Base-by-base conservation (phyloP, 345 rosid species). In the Eucalyptus marginata region DNA sequence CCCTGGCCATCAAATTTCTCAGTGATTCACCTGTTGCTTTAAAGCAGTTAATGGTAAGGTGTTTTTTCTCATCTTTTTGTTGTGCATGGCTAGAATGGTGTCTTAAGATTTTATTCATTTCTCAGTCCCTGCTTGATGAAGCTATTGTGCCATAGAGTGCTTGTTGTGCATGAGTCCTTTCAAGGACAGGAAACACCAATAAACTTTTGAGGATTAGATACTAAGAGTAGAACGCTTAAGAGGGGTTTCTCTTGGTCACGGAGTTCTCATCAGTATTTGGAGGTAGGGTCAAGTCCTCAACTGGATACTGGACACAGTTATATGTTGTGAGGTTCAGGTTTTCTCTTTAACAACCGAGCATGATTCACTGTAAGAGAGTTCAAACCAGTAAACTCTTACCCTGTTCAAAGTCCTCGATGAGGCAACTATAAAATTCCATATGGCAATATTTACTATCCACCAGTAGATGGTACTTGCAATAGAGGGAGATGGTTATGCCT, bases 1-100 rank as follows among this genome's bases (percentile, higher is more conserved):
- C 99, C 6, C 90, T 96, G 5, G 99, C 98, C 46, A 96, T 98
- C 89, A 97, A 97, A 90, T 97, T 94, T 93, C 91, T 98, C 87
- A 92, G 94, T 88, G 96, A 95, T 93, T 90, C 86, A 66, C 96
- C 98, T 76, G 93, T 91, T 71, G 98, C 96, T 22, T 90, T 96
- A 86, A 90, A 93, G 62, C 96, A 91, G 79, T 90, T 97, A 49
- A 91, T 83, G 98, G 99, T 98, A 93, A 88, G 92, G 47, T 24
- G 13, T 81, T 89, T 36, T 33, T 54, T 10, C 40, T 40, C 49
- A 24, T 68, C 49, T 20, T 83, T 13, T 64, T 16, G 36, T 17
- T 33, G 47, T 10, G 64, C 17, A 49, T 50, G n/a, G 79, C 49
- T 52, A 54, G 59, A 9, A 16, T 87, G 56, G 14, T 76, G 66